Conservation (phyloP, 2,329 filamentous ascomycete genomes). For the Stenocarpella maydis region DNA sequence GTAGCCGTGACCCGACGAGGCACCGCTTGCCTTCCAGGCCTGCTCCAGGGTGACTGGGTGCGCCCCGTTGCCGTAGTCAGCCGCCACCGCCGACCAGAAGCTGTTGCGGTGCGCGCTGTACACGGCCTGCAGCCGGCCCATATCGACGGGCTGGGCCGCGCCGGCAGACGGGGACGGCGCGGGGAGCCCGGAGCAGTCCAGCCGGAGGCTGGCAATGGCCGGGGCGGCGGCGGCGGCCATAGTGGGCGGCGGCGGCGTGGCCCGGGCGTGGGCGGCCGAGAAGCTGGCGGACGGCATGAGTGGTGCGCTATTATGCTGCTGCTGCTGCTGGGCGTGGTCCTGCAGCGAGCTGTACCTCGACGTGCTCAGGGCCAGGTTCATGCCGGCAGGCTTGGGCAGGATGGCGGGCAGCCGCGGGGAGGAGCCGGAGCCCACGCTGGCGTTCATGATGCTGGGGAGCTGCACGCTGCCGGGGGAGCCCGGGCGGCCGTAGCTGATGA, state of each 20-base stretch:
- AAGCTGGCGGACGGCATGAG: slow-evolving; percentile 54
- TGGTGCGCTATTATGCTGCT: slow-evolving; percentile 55
- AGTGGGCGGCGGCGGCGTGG: slow-evolving; percentile 45
- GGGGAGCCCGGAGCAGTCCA: slow-evolving; percentile 65
- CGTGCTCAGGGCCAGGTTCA: slow-evolving; percentile 52
- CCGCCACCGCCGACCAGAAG: slow-evolving; percentile 78
- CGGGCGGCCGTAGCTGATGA: slow-evolving; percentile 52
- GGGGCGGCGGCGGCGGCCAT: slow-evolving; percentile 42
- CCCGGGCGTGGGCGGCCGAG: slow-evolving; percentile 38
- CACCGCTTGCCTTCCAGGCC: slow-evolving; percentile 66
- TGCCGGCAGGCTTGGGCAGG: slow-evolving; percentile 69
- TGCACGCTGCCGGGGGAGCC: slow-evolving; percentile 57
- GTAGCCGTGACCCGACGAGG: slow-evolving; percentile 42
- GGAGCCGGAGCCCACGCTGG: slow-evolving; percentile 49
- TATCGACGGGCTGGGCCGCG: slow-evolving; percentile 61
- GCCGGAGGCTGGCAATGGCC: slow-evolving; percentile 54
- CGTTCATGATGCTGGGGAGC: slow-evolving; percentile 60
- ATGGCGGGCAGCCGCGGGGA: slow-evolving; percentile 67
- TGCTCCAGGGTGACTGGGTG: slow-evolving; percentile 73
- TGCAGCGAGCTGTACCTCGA: slow-evolving; percentile 48
- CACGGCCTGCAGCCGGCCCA: slow-evolving; percentile 71
- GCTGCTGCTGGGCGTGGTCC: slow-evolving; percentile 49
- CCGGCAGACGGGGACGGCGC: slow-evolving; percentile 45
- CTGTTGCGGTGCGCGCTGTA: slow-evolving; percentile 74
- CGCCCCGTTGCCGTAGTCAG: slow-evolving; percentile 72